A percentile compares a stretch with the other conserved stretches of the same genome.
Evolutionary conservation across 1,284 basidiomycete species (phyloP).

Genomic region (Boletus smithii): DNA sequence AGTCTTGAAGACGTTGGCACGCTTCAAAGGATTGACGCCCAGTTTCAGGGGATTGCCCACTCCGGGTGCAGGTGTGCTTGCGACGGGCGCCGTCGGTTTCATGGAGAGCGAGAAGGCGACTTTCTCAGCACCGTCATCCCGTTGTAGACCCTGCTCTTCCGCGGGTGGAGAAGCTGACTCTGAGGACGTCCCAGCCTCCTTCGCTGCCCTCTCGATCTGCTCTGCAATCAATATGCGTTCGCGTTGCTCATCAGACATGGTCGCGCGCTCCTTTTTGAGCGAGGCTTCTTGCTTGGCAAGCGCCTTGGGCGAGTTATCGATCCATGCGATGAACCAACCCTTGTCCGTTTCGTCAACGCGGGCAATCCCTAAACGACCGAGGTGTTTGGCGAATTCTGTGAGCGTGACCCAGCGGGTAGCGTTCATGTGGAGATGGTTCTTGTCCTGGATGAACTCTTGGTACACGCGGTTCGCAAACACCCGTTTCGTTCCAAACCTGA

Average conservation of each 20-base stretch:
- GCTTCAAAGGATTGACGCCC: slow-evolving; percentile 53
- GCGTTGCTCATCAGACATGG: slow-evolving; percentile 91
- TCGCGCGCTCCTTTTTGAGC: slow-evolving; percentile 88
- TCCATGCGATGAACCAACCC: slow-evolving; percentile 96
- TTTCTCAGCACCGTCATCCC: slow-evolving; percentile 70
- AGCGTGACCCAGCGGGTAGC: slow-evolving; percentile 96
- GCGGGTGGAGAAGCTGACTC: slow-evolving; percentile 41
- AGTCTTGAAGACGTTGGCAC: slow-evolving; percentile 74
- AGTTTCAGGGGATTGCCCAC: slow-evolving; percentile 45
- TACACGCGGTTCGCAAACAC: slow-evolving; percentile 95
- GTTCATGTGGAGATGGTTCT: slow-evolving; percentile 97
- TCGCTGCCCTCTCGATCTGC: slow-evolving; percentile 87
- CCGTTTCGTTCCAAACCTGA: slow-evolving; percentile 88
- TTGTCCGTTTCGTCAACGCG: slow-evolving; percentile 98
- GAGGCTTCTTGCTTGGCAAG: slow-evolving; percentile 86
- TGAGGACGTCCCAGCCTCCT: slow-evolving; percentile 39
- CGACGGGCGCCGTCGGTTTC: slow-evolving; percentile 43
- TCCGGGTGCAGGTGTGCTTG: slow-evolving; percentile 26
- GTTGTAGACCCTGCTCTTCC: slow-evolving; percentile 62
- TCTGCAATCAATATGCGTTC: slow-evolving; percentile 88
- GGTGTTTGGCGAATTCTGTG: slow-evolving; percentile 89
- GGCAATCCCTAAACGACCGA: slow-evolving; percentile 85
- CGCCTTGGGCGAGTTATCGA: slow-evolving; percentile 93
- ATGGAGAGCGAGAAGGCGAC: slow-evolving; percentile 66
- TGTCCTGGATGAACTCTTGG: slow-evolving; percentile 97